These are phyloP conservation scores for Blastomyces gilchristii DNA, from an alignment of 2,329 filamentous ascomycete species.

Conservation along the genomic window DNA sequence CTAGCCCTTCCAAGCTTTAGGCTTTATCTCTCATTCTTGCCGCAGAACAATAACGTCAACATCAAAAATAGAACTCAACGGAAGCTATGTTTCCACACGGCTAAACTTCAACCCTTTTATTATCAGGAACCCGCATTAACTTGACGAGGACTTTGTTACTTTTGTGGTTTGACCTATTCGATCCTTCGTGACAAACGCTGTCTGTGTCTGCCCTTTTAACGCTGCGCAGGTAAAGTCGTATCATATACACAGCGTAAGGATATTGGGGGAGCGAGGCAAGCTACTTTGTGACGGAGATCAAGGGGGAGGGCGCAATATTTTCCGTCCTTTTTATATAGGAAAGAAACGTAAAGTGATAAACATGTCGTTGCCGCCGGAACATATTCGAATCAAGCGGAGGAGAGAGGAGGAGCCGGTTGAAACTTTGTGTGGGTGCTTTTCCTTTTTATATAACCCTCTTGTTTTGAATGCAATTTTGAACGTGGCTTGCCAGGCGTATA, in stretches of 20 bases:
- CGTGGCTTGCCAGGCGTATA: background rate
- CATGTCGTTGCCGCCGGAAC: constrained; percentile 41
- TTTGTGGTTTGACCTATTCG: background rate
- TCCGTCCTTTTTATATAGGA: background rate
- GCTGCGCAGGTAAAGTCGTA: background rate
- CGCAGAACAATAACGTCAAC: background rate
- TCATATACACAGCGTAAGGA: background rate
- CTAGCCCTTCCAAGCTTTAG: background rate
- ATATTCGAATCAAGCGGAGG: constrained; percentile 47
- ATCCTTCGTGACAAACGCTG: background rate
- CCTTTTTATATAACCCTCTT: constrained; percentile 10
- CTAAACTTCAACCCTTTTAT: background rate
- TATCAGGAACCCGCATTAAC: background rate
- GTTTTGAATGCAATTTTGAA: background rate
- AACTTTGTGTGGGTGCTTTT: constrained; percentile 36
- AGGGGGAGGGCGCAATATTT: background rate
- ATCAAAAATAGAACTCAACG: background rate
- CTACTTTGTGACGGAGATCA: background rate
- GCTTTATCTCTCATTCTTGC: background rate
- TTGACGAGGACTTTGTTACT: background rate
- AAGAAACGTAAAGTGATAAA: background rate
- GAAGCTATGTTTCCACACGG: background rate
- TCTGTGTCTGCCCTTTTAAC: background rate
- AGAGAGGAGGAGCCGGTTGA: constrained; percentile 49
- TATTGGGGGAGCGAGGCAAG: background rate